A percentile compares a stretch with the other conserved stretches of the same genome.
phyloP scores from a whole-genome alignment of 768 basidiomycete genomes.

The Lactarius trivialis region DNA sequence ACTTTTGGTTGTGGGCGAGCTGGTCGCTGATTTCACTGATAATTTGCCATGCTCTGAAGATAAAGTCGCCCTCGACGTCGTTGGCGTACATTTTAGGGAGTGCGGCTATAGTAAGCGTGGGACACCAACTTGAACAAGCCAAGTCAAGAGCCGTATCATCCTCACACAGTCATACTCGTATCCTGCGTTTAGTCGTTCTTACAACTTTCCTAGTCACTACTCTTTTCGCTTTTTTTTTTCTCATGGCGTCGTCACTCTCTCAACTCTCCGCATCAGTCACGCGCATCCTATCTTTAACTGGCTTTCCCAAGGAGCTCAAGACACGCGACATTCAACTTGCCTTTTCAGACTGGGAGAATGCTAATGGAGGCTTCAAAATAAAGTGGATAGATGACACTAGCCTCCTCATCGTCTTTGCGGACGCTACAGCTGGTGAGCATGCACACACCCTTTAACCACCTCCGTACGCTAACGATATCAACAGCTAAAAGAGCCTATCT shows the following conservation, averaged over 20 bases:
- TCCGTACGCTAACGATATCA: conserved; percentile 7
- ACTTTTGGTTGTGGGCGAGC: conserved; percentile 39
- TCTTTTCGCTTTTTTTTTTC: conserved; percentile 1
- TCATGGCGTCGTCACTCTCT: conserved; percentile 67
- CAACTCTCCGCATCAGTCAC: conserved; percentile 93
- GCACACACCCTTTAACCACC: conserved; percentile 9
- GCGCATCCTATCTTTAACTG: conserved; percentile 85
- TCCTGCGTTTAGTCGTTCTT: conserved; percentile 6
- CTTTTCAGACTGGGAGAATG: conserved; percentile 82
- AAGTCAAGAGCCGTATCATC: conserved; percentile 13
- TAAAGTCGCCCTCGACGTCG: conserved; percentile 19
- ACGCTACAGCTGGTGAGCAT: conserved; percentile 79
- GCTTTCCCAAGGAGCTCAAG: conserved; percentile 93
- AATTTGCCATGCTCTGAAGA: conserved; percentile 23
- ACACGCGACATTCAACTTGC: conserved; percentile 92
- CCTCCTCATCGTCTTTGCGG: conserved; percentile 89
- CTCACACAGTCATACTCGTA: conserved; percentile 9
- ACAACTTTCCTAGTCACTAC: conserved; percentile 16
- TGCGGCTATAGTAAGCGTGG: conserved; percentile 3
- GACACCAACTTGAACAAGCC: not conserved
- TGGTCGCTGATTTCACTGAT: conserved; percentile 36
- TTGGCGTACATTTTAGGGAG: conserved; percentile 10
- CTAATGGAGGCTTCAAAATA: conserved; percentile 92
- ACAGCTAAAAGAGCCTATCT: conserved; percentile 95
- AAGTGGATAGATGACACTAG: conserved; percentile 99